A percentile compares a stretch with the other conserved stretches of the same genome.
phyloP scores from a whole-genome alignment of 192 early-diverging fungal genomes.

The Backusella circina region DNA sequence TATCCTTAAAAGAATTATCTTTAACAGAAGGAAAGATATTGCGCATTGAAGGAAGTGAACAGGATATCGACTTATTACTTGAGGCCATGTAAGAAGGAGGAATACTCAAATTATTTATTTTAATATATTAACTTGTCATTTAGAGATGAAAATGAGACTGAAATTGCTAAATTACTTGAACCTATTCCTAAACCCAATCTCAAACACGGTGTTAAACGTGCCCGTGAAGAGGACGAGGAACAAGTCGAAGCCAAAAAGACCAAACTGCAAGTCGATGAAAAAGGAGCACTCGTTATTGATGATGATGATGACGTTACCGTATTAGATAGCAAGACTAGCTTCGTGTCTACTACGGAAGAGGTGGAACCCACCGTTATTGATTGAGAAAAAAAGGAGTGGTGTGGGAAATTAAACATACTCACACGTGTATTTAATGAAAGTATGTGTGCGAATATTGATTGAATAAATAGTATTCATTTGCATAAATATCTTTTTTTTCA shows the following conservation, averaged over 20 bases:
- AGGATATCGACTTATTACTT: conserved; percentile 16
- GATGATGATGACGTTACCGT: neutral
- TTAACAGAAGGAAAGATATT: conserved; percentile 58
- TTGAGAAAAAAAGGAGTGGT: neutral
- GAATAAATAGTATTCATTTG: neutral
- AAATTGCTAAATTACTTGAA: neutral
- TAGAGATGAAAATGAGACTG: neutral
- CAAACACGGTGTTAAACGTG: neutral
- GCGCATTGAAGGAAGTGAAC: conserved; percentile 56
- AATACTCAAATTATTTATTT: neutral
- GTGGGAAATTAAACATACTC: neutral
- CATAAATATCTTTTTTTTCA: neutral
- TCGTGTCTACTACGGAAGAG: neutral
- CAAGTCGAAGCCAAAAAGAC: neutral
- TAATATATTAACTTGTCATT: neutral
- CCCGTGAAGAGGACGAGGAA: neutral
- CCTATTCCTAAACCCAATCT: neutral
- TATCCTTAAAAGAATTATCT: conserved; percentile 55
- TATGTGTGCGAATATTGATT: neutral
- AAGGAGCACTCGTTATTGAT: neutral
- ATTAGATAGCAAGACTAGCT: neutral
- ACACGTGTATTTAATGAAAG: neutral
- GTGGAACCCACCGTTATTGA: neutral
- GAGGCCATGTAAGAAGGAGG: conserved; percentile 7
- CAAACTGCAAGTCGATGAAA: neutral